These are phyloP conservation scores for Pestalotiopsis sp. DNA, from an alignment of 2,329 filamentous ascomycete genomes.

Conservation along the genomic window DNA sequence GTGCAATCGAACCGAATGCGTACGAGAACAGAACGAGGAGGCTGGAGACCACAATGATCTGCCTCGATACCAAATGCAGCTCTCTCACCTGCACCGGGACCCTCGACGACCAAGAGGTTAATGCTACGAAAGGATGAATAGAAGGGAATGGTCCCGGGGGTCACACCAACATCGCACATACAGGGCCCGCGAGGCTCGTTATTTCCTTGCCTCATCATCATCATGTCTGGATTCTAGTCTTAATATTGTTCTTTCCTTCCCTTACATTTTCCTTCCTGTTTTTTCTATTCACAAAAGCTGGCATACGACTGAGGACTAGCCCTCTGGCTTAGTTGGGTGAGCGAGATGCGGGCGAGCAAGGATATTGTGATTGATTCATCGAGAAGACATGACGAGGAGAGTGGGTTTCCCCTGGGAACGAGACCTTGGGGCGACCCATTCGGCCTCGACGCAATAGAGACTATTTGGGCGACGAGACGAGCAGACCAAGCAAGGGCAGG, in stretches of 20 bases:
- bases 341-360: slow-evolving; percentile 1
- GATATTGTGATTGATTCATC: slow-evolving; percentile 2
- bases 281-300: slow-evolving; percentile 6
- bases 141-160: neutral
- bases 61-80: neutral
- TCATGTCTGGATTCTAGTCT: slow-evolving; percentile 6
- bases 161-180: slow-evolving; percentile 7
- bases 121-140: neutral
- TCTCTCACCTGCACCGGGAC: neutral
- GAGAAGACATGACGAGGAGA: slow-evolving; percentile 21
- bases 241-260: slow-evolving; percentile 3
- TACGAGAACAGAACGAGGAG: neutral
- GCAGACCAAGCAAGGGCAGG: slow-evolving; percentile 11
- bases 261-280: neutral
- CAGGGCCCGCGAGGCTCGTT: neutral
- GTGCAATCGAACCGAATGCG: neutral
- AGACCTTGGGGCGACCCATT: neutral
- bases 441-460: slow-evolving; percentile 7
- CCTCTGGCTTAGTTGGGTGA: neutral
- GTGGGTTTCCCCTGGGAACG: slow-evolving; percentile 7
- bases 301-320: slow-evolving; percentile 7
- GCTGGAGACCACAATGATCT: neutral
- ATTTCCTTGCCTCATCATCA: slow-evolving; percentile 2
- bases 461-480: slow-evolving; percentile 7
- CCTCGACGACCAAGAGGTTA: neutral